Conservation (phyloP, 345 rosid species). For the Pelargonium nanum region DNA sequence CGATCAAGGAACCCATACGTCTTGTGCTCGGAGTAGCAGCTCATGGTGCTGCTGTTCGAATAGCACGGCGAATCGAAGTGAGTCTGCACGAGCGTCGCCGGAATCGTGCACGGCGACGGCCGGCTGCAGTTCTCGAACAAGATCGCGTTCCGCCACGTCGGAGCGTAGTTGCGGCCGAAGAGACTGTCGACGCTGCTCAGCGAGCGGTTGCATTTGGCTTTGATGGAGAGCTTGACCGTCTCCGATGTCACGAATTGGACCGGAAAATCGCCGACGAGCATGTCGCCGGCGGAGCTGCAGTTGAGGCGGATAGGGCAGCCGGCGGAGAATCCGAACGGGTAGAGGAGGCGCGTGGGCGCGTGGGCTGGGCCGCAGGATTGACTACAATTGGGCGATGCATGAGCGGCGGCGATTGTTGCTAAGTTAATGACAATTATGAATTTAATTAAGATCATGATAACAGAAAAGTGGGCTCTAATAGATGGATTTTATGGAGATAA, state of each 20-base stretch:
- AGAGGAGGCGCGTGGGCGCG: slow-evolving; percentile 16
- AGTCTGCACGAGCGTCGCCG: slow-evolving; percentile 17
- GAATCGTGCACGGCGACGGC: slow-evolving; percentile 21
- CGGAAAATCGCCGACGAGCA: slow-evolving; percentile 28
- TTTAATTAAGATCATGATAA: too few species aligned
- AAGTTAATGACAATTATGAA: too few species aligned
- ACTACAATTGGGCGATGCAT: slow-evolving; percentile 11
- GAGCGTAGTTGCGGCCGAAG: slow-evolving; percentile 31
- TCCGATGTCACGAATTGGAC: slow-evolving; percentile 47
- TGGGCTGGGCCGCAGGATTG: slow-evolving; percentile 28
- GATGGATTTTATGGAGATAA: too few species aligned
- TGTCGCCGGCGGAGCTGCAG: slow-evolving; percentile 14
- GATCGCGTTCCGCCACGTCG: slow-evolving; percentile 39
- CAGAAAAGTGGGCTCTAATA: too few species aligned
- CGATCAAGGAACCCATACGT: slow-evolving; percentile 15
- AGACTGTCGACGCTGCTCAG: slow-evolving; percentile 15
- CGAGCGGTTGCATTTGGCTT: slow-evolving; percentile 33
- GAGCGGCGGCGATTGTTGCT: not conserved
- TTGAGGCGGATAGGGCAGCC: slow-evolving; percentile 35
- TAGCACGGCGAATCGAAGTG: slow-evolving; percentile 18
- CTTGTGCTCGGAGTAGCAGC: slow-evolving; percentile 28
- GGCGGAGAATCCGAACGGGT: slow-evolving; percentile 70
- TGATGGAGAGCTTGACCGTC: slow-evolving; percentile 21
- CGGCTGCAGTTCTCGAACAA: slow-evolving; percentile 41
- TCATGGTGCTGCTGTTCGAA: slow-evolving; percentile 16